These are phyloP conservation scores for Citrullus colocynthis DNA, from an alignment of 306 rosid genomes.

Conservation along the genomic window DNA sequence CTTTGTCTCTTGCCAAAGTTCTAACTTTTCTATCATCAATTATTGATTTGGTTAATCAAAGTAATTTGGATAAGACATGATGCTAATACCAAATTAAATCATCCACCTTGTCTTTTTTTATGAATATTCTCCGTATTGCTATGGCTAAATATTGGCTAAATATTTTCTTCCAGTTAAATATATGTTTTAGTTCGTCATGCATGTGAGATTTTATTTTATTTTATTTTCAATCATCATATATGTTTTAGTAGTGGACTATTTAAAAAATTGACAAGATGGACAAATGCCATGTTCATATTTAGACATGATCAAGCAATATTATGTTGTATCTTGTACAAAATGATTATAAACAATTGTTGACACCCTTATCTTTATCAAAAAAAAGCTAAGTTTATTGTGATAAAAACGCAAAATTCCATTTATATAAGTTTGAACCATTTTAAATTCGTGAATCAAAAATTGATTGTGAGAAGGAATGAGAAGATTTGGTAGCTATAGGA, in stretches of 20 bases:
- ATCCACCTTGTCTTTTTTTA: neutral
- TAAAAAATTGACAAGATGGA: neutral
- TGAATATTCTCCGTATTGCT: no score
- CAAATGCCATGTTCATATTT: neutral
- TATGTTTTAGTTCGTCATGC: no score
- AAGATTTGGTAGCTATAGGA: neutral
- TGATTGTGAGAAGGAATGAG: neutral
- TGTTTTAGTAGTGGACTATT: no score
- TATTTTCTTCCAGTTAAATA: no score
- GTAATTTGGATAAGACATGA: neutral
- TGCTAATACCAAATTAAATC: neutral
- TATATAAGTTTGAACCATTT: neutral
- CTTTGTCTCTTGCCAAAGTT: neutral
- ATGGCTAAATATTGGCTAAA: no score
- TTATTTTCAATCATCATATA: no score
- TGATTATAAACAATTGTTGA: neutral
- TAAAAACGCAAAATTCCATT: neutral
- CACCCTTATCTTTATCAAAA: neutral
- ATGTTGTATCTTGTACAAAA: neutral
- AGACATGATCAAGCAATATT: neutral
- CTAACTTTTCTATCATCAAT: neutral
- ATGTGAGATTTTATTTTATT: no score
- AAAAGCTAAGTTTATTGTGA: no score
- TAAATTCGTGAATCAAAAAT: neutral
- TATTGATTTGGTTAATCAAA: neutral